Evolutionary conservation across 208 protist genomes (phyloP).

Genomic region (Wallacemonas collosoma): DNA sequence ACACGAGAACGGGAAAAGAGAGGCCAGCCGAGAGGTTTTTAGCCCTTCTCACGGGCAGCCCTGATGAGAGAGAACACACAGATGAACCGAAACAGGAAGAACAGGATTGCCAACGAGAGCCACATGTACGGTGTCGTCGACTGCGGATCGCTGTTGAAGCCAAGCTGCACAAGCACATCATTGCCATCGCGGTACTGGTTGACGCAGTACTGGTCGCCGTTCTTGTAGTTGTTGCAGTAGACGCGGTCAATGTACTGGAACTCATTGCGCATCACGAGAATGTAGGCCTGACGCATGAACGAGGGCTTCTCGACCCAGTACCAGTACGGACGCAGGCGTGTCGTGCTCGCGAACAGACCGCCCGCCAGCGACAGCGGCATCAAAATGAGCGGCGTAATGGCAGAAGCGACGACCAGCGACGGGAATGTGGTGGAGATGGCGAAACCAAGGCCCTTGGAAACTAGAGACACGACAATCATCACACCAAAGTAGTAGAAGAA

Average conservation of each 20-base stretch:
- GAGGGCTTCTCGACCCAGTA: conserved; percentile 81
- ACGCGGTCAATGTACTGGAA: conserved; percentile 54
- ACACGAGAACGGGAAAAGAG: too few relatives aligned
- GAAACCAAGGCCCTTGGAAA: conserved; percentile 60
- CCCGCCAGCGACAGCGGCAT: conserved; percentile 63
- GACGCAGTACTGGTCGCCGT: conserved; percentile 54
- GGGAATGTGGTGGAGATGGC: conserved; percentile 43
- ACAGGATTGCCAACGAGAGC: conserved; percentile 58
- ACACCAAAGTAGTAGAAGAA: conserved; percentile 75
- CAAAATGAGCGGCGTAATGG: conserved; percentile 57
- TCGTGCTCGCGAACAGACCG: conserved; percentile 67
- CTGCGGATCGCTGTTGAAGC: conserved; percentile 56
- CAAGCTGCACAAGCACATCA: conserved; percentile 52
- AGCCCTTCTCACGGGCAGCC: conserved; percentile 38
- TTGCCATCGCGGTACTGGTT: conserved; percentile 48
- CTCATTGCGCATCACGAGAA: conserved; percentile 68
- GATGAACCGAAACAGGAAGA: conserved; percentile 40
- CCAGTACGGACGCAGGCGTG: conserved; percentile 75
- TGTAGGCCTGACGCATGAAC: conserved; percentile 70
- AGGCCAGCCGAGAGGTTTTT: too few relatives aligned
- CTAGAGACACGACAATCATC: conserved; percentile 45
- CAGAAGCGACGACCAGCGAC: conserved; percentile 41
- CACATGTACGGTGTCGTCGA: conserved; percentile 59
- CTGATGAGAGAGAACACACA: conserved; percentile 38
- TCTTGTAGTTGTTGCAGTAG: conserved; percentile 43